Evolutionary conservation across 306 rosid species (phyloP), one percentile per base, ranked within the genome.

Genomic region (Luffa acutangula): DNA sequence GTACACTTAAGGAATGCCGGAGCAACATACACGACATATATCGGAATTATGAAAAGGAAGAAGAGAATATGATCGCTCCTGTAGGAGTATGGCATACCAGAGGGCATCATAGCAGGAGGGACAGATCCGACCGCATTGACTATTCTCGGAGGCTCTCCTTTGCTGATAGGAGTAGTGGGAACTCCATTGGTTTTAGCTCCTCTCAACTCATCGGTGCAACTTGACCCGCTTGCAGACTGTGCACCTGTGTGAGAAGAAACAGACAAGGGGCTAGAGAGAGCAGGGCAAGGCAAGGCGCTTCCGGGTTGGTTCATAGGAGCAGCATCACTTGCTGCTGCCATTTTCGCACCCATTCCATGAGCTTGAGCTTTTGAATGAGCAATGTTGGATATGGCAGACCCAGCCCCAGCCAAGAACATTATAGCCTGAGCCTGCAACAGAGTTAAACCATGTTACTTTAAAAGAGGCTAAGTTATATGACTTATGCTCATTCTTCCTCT

Each of bases 391-490:
- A 76, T 33, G 36, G 90, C 77, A 33, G 87, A 72, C 34, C 86
- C 88, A 78, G 75, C 89, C 39, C 89, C 92, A 78, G 98, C 97
- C 86, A 92, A 78, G 83, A 89, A 73, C 94, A 94, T 90, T 69
- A 94, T 89, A 52, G 96, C 97, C 83, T 92, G 94, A 62, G 89
- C 96, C 98, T 94, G 93, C 37, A 86, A 81, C 86, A 82, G 41
- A 84, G 46, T 56, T 34, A 74, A 7, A 57, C 11, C 3, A 37
- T 53, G 52, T 4, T 76, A 41, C 51, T 36, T 76, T 39, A 36
- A 71, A 71, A 43, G 57, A 12, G 39, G 17, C 6, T 15, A 45
- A 70, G 18, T 45, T 71, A 42, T 42, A 45, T 21, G 11, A 45
- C 39, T 70, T 5, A 3, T 37, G 10, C 21, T 70, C 25, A 42